A percentile compares a stretch with the other conserved stretches of the same genome.
Conservation (phyloP, 202 grass and related monocot species). For the Cymbopogon flexuosus region DNA sequence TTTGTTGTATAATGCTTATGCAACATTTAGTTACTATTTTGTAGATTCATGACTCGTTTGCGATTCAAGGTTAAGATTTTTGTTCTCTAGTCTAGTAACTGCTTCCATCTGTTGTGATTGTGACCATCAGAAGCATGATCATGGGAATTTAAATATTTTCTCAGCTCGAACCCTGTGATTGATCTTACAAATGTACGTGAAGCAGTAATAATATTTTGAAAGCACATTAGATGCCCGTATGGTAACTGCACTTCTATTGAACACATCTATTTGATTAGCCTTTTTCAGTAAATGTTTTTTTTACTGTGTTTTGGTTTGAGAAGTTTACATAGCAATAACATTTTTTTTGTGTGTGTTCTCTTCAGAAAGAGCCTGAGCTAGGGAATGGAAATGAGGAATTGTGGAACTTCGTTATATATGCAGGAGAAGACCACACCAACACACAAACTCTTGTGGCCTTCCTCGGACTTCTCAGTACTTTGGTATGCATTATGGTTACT, state of each 20-base stretch:
- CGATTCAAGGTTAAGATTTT: slow-evolving; percentile 17
- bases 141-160: not conserved
- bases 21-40: not conserved
- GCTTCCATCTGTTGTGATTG: slow-evolving; percentile 10
- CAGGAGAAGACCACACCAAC: slow-evolving; percentile 92
- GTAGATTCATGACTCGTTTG: not conserved
- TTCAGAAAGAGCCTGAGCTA: slow-evolving; percentile 87
- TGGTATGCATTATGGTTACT: slow-evolving; percentile 54
- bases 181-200: not conserved
- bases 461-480: slow-evolving; percentile 76
- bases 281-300: slow-evolving; percentile 13
- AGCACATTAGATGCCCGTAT: not conserved
- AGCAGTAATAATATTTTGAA: not conserved
- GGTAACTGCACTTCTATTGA: not conserved
- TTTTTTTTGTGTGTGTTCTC: slow-evolving; percentile 33
- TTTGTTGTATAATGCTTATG: not conserved
- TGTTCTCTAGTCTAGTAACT: slow-evolving; percentile 16
- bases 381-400: slow-evolving; percentile 90
- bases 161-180: not conserved
- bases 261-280: not conserved
- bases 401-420: slow-evolving; percentile 74
- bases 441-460: slow-evolving; percentile 89
- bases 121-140: slow-evolving; percentile 6
- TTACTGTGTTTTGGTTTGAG: slow-evolving; percentile 28
- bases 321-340: not conserved